These are phyloP conservation scores for Nephelium lappaceum DNA, from an alignment of 345 rosid genomes.

Conservation along the genomic window DNA sequence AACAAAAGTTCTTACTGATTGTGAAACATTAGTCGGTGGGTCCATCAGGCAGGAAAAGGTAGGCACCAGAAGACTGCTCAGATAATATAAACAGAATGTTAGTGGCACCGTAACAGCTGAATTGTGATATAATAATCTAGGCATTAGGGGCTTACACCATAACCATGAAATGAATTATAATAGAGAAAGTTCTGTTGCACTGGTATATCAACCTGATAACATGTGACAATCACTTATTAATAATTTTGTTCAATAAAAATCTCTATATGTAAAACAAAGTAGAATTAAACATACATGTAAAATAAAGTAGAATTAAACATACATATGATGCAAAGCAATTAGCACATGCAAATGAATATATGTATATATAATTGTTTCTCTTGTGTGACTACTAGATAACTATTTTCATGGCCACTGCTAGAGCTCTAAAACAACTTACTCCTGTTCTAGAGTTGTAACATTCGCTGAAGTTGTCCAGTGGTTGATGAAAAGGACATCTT, in stretches of 20 bases:
- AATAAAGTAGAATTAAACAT: not conserved
- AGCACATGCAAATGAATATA: no score
- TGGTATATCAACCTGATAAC: conserved; percentile 58
- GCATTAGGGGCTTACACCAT: conserved; percentile 33
- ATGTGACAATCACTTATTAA: conserved; percentile 13
- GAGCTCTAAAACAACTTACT: conserved; percentile 38
- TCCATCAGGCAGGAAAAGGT: conserved; percentile 72
- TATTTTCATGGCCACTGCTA: no score
- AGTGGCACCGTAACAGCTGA: not conserved
- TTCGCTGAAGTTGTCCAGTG: conserved; percentile 72
- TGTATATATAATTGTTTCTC: no score
- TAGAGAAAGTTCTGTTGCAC: conserved; percentile 78
- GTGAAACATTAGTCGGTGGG: conserved; percentile 43
- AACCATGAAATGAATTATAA: conserved; percentile 59
- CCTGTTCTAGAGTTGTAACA: conserved; percentile 64
- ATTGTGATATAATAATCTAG: not conserved
- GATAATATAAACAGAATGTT: conserved; percentile 6
- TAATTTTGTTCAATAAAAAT: not conserved
- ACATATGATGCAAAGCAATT: no score
- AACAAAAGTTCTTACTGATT: conserved; percentile 43
- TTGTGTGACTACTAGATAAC: no score
- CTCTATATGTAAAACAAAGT: not conserved
- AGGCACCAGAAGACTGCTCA: conserved; percentile 69
- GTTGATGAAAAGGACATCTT: conserved; percentile 61
- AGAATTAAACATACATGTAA: not conserved